Evolutionary conservation across 2,329 filamentous ascomycete genomes (phyloP).

Genomic region (Cercospora zeina): DNA sequence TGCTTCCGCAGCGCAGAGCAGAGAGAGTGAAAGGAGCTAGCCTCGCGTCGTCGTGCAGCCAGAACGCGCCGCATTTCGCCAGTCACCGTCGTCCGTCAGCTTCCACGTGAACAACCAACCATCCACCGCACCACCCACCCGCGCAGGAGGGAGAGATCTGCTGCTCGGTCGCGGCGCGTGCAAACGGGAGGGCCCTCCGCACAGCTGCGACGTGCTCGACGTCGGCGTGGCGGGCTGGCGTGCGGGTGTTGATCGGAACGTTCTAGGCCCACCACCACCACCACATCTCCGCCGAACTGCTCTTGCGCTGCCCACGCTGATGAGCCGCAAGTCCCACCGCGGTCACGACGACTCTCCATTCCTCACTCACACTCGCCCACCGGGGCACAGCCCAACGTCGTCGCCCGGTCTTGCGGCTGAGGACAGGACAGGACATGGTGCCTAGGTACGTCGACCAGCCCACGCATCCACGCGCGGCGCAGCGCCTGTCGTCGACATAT

Average conservation of each 20-base stretch:
- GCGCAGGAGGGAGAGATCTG: neutral
- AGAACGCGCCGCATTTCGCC: neutral
- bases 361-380: neutral
- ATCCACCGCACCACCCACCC: neutral
- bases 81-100: neutral
- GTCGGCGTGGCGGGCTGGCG: neutral
- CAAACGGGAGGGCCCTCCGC: neutral
- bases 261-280: slow-evolving; percentile 4
- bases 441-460: slow-evolving; percentile 9
- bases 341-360: neutral
- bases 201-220: neutral
- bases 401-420: neutral
- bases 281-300: neutral
- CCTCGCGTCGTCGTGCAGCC: neutral
- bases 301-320: neutral
- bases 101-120: too few species aligned
- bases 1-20: neutral
- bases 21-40: neutral
- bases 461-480: slow-evolving; percentile 7
- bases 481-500: neutral
- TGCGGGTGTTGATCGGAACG: slow-evolving; percentile 2
- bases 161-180: slow-evolving; percentile 1
- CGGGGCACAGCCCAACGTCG: neutral
- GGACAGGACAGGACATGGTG: neutral
- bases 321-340: neutral